Evolutionary conservation across 371 early-diverging fungal genomes (phyloP).

Genomic region (Mortierella sp.): DNA sequence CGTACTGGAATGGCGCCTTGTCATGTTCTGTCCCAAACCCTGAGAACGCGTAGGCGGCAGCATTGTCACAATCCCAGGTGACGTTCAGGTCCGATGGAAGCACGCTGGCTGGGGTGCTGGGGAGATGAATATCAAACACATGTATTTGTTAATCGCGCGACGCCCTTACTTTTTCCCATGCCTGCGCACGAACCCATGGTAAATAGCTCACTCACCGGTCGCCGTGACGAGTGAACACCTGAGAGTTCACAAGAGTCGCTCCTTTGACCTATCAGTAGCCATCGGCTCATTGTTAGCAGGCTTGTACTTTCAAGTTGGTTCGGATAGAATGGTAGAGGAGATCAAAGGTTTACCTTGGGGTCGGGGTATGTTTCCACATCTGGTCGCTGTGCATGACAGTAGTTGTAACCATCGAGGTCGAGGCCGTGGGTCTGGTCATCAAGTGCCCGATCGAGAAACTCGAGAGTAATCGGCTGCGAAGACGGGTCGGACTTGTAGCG

Average conservation of each 20-base stretch:
- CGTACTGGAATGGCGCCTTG: slow-evolving; percentile 28
- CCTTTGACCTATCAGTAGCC: slow-evolving; percentile 26
- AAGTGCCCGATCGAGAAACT: slow-evolving; percentile 19
- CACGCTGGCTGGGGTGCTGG: slow-evolving; percentile 22
- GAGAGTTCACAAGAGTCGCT: slow-evolving; percentile 38
- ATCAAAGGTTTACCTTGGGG: slow-evolving; percentile 23
- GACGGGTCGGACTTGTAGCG: slow-evolving; percentile 6
- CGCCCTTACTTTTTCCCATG: no score
- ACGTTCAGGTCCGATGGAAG: slow-evolving; percentile 30
- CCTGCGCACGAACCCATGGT: no score
- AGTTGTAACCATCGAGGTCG: slow-evolving; percentile 32
- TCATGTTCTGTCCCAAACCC: slow-evolving; percentile 24
- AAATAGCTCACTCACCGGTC: slow-evolving; percentile 38
- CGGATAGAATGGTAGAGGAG: no score
- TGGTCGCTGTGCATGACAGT: slow-evolving; percentile 50
- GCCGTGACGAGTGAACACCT: slow-evolving; percentile 56
- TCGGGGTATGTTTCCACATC: slow-evolving; percentile 31
- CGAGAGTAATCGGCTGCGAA: slow-evolving; percentile 8
- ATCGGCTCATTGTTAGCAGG: no score
- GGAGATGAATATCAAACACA: no score
- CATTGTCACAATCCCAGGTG: slow-evolving; percentile 47
- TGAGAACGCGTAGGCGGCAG: slow-evolving; percentile 40
- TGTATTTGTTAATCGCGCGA: no score
- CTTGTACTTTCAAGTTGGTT: neutral
- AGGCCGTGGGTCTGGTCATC: neutral